phyloP scores from a whole-genome alignment of 345 rosid genomes.

The Gossypium turneri region DNA sequence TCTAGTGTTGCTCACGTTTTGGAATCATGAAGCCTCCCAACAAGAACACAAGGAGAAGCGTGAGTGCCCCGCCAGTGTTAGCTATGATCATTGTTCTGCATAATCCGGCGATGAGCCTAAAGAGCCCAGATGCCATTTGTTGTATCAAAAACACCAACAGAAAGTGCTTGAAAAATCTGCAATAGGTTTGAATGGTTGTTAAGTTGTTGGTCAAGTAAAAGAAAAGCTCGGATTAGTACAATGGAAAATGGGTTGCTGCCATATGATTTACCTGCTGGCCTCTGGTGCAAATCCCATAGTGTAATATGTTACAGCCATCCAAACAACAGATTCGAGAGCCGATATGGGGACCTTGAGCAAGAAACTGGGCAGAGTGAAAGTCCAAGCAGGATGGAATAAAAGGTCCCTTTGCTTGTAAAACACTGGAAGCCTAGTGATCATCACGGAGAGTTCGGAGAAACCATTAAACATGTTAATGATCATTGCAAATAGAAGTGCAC shows the following conservation, averaged over 20 bases:
- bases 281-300: conserved; percentile 75
- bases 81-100: conserved; percentile 85
- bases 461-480: conserved; percentile 87
- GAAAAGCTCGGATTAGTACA: background rate
- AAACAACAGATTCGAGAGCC: conserved; percentile 58
- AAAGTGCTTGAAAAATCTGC: conserved; percentile 82
- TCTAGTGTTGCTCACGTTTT: too few species aligned
- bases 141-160: conserved; percentile 62
- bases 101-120: conserved; percentile 59
- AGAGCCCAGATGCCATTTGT: conserved; percentile 80
- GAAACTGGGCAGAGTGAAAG: conserved; percentile 71
- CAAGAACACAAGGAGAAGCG: conserved; percentile 66
- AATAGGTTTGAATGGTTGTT: background rate
- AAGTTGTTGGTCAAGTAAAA: background rate
- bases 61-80: conserved; percentile 70
- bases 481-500: conserved; percentile 48
- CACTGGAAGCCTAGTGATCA: conserved; percentile 74
- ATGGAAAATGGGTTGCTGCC: too few species aligned
- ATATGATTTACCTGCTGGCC: conserved; percentile 46
- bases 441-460: conserved; percentile 67
- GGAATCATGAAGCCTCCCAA: conserved; percentile 33
- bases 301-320: conserved; percentile 61
- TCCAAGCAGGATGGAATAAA: conserved; percentile 77
- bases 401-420: conserved; percentile 93
- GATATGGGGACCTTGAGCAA: conserved; percentile 63